Base-by-base conservation (phyloP, 495 filamentous ascomycete genomes). In the Xylaria scruposa region DNA sequence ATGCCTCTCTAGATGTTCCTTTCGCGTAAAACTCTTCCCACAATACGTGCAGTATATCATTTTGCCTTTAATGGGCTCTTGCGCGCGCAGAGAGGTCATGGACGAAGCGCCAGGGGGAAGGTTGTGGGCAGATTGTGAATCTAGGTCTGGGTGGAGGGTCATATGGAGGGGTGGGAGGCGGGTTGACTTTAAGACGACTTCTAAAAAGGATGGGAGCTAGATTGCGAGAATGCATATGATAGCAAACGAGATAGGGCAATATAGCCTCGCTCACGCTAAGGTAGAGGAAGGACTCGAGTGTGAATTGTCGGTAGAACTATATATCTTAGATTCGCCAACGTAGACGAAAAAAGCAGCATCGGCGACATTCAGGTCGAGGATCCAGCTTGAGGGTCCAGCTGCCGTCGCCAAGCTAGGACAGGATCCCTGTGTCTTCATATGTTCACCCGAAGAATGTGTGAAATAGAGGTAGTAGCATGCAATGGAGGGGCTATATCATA, bases 1-100 rank as follows among this genome's bases (percentile, higher is more conserved):
- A 70, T 91, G 89, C 67, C 90, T 82, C 73, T 91, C 88, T 29
- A 90, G 80, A 78, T 91, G 90, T 73, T 91, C 90, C 79, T 90
- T 90, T 73, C 89, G 82, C 49, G 88, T 89, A 74, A 91, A 91
- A 62, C 80, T 83, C 80, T 88, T 88, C 33, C 89, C 89, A 68
- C 90, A 91, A 71, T 90, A 90, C 8, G 87, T 83, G 71, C 89
- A 91, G 76, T 81, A 91, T 29, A 90, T 81, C 83, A 86, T 87
- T 33, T 62, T 73, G 72, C 19, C 38, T 49, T 42, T 9, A 12
- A 44, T 19, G 17, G 17, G 26, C 46, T 53, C 63, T 33, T 17
- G 8, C n/a, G 58, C 29, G 2, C 12, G n/a, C 33, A 60, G 58
- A 33, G 36, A 42, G 38, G 38, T 21, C n/a, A n/a, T 62, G 6